Base-by-base conservation (phyloP, 805 yeast genomes). In the Metschnikowia kofuensis region DNA sequence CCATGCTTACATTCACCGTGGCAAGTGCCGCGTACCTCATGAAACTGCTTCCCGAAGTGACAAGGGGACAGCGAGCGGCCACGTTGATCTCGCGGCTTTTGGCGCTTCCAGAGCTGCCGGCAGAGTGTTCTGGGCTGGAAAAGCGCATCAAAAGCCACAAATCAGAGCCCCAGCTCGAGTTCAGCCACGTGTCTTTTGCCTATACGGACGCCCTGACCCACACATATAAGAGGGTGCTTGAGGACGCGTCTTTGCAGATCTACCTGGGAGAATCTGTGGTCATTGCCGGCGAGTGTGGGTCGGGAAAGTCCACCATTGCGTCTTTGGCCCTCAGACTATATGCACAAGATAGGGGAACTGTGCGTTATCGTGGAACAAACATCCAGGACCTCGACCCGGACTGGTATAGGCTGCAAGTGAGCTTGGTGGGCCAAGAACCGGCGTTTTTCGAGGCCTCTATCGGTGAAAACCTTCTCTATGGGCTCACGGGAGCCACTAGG, bases 231-330 rank as follows among this genome's bases (percentile, higher is more conserved):
- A 48, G 47, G 2, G 58, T 78, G 3, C 69, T 85, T 31, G 64
- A 68, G 1, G 57, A 74, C 30, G 56, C 87, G 7, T 63, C 65
- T 9, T 67, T 85, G 31, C 38, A 50, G 0, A 62, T 91, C 1
- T 29, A 58, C 0, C 57, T 67, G 10, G 78, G 80, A 15, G 79
- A 81, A 48, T 70, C 79, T 0, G 70, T 86, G 16, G 94, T 88
- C 0, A 65, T 94, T 1, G 80, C 84, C 3, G 99, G 99, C 0
- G 82, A 79, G 34, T 88, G 97, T 1, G 99, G 99, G 0, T 78
- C 85, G 12, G 99, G 99, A 0, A 94, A 94, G 65, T 86, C 97
- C 0, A 89, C 98, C 0, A 52, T 92, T 1, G 66, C 82, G 0
- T 70, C 76, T 1, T 56, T 91, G 11, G 53, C 91, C 0, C 65